phyloP scores from a whole-genome alignment of 805 yeast species.

The Debaryomyces maramus region DNA sequence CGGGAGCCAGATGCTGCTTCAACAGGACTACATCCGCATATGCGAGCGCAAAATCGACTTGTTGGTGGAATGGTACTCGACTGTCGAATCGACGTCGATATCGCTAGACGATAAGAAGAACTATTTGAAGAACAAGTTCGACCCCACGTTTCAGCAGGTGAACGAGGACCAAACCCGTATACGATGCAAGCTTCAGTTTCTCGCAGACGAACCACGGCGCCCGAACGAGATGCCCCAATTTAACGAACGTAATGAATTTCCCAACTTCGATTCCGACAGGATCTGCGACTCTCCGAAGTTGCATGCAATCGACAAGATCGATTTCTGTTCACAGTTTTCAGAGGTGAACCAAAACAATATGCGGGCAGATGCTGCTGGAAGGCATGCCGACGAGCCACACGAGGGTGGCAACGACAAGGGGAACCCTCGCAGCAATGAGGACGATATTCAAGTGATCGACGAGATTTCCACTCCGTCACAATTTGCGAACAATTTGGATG shows the following conservation, averaged over 20 bases:
- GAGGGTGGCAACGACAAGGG: background rate
- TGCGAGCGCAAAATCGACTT: slow-evolving; percentile 29
- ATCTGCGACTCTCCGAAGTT: slow-evolving; percentile 6
- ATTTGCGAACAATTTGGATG: slow-evolving; percentile 14
- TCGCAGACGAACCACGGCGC: slow-evolving; percentile 10
- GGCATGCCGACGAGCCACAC: background rate
- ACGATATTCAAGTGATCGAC: background rate
- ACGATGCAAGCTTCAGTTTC: slow-evolving; percentile 14
- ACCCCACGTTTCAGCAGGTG: slow-evolving; percentile 23
- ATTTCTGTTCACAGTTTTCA: slow-evolving; percentile 13
- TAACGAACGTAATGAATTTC: slow-evolving; percentile 4
- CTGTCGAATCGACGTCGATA: slow-evolving; percentile 37
- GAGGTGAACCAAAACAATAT: slow-evolving; percentile 2
- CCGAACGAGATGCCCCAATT: background rate
- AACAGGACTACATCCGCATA: slow-evolving; percentile 22
- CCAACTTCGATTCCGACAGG: slow-evolving; percentile 9
- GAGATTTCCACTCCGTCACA: slow-evolving; percentile 2
- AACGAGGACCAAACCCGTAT: slow-evolving; percentile 1
- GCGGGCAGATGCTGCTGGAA: slow-evolving; percentile 8
- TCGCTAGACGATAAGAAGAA: slow-evolving; percentile 36
- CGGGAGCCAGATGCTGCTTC: slow-evolving; percentile 5
- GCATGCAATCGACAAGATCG: slow-evolving; percentile 7
- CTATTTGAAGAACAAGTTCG: slow-evolving; percentile 24
- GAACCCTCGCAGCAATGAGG: background rate
- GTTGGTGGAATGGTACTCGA: slow-evolving; percentile 28